Base-by-base conservation (phyloP, 129 eudicot genomes). In the Scalesia atractyloides region DNA sequence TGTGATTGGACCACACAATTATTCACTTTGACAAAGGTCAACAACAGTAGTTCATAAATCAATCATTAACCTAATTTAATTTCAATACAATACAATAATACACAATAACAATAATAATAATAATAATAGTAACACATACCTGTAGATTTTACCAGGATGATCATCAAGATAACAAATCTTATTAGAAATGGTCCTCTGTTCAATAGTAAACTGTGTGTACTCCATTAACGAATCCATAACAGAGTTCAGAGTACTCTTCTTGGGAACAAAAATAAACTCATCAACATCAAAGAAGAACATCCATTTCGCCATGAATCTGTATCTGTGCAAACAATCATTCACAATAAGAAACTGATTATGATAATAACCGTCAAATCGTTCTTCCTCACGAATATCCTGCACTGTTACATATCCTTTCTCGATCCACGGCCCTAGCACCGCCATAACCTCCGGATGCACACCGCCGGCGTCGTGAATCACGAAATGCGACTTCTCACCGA, bases 211-310 rank as follows among this genome's bases (percentile, higher is more conserved):
- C 84, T 92, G 96, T 0, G 89, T 81, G 63, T 57, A 78, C 8
- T 83, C 84, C 24, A 77, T 65, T 9, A 88, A 62, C 47, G 87
- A 88, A 68, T 76, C 78, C 75, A 92, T 65, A 3, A 85, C 96
- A 17, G 82, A 73, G 7, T 78, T 74, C 26, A 91, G 9, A 0
- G 84, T 79, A 64, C 73, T 69, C 24, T 73, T 83, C 50, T 74
- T 76, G 0, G 91, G 89, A 9, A 89, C 83, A 59, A 76, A 86
- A 0, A 92, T 76, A 22, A 80, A 92, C 83, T 92, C 97, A 70
- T 92, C 97, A 3, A 85, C 89, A 59, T 92, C 97, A 53, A 92
- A 92, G 76, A 84, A 92, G 76, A 92, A 92, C 81, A 90, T 89
- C 97, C 97, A 92, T 34, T 89, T 89, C 13, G 96, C 72, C 54